Evolutionary conservation across 106 monocot species (phyloP).

Genomic region (Narthecium ossifragum): DNA sequence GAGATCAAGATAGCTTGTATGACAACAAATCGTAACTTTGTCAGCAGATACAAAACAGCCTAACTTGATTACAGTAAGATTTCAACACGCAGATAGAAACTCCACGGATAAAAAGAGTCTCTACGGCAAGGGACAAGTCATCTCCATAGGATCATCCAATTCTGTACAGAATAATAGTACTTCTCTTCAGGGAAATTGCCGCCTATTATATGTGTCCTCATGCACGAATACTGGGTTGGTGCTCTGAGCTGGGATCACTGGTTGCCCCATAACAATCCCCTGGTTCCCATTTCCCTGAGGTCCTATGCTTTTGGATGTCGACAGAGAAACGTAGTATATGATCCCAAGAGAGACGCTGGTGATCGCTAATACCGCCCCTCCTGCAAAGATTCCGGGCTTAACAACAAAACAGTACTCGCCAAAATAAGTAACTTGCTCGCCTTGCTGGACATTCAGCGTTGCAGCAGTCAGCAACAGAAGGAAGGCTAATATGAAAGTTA

Average conservation of each 20-base stretch:
- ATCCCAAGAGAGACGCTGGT: conserved; percentile 43
- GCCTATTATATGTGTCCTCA: conserved; percentile 53
- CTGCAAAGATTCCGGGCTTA: conserved; percentile 69
- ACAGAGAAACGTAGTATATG: conserved; percentile 38
- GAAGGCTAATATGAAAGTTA: conserved; percentile 64
- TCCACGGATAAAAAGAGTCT: neutral
- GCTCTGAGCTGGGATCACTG: conserved; percentile 55
- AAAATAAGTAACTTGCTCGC: conserved; percentile 46
- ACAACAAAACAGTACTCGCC: conserved; percentile 67
- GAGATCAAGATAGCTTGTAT: neutral
- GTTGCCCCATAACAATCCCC: conserved; percentile 72
- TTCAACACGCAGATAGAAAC: neutral
- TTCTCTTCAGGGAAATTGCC: conserved; percentile 29
- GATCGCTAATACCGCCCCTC: conserved; percentile 51
- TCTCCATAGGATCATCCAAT: too few species aligned
- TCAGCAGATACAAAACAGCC: neutral
- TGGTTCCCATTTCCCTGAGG: conserved; percentile 21
- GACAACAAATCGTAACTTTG: neutral
- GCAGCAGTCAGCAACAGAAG: conserved; percentile 64
- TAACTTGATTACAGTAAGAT: neutral
- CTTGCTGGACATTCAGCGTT: conserved; percentile 54
- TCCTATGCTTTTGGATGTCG: conserved; percentile 14
- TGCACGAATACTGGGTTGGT: conserved; percentile 51
- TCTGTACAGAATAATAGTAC: neutral
- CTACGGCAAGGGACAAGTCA: neutral